Evolutionary conservation across 208 protist species (phyloP).

Genomic region (Trypanosoma theileri): DNA sequence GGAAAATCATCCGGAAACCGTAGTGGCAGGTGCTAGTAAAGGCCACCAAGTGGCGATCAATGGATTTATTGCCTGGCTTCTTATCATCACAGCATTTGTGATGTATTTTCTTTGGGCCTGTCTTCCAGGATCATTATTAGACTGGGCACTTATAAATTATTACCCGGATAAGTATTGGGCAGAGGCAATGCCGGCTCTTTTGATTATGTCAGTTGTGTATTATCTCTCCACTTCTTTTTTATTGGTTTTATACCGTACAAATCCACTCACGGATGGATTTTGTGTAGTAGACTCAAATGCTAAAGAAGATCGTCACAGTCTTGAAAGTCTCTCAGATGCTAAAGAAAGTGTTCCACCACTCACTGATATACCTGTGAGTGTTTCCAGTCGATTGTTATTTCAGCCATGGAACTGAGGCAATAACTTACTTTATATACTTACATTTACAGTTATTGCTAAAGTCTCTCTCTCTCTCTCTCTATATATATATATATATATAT

Average conservation of each 20-base stretch:
- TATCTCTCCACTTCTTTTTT: conserved; percentile 65
- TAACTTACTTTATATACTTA: conserved; percentile 5
- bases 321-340: conserved; percentile 49
- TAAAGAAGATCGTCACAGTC: conserved; percentile 50
- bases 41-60: conserved; percentile 80
- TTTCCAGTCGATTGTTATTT: conserved; percentile 75
- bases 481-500: too few species aligned
- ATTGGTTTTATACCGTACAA: conserved; percentile 66
- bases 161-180: conserved; percentile 93
- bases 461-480: too few species aligned
- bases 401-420: conserved; percentile 67
- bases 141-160: conserved; percentile 73
- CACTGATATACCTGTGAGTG: conserved; percentile 80
- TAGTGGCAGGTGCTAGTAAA: conserved; percentile 3
- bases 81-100: conserved; percentile 52
- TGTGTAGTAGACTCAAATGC: conserved; percentile 72
- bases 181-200: conserved; percentile 67
- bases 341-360: conserved; percentile 73
- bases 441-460: too few species aligned
- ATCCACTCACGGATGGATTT: conserved; percentile 72
- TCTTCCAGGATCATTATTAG: conserved; percentile 55
- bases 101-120: conserved; percentile 82
- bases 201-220: conserved; percentile 78
- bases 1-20: neutral
- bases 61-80: conserved; percentile 82